Percentiles rank a stretch among this genome's conserved stretches.
These are phyloP conservation scores for Metarhizium sp. DNA, from an alignment of 2,329 filamentous ascomycete genomes.

Conservation along the genomic window DNA sequence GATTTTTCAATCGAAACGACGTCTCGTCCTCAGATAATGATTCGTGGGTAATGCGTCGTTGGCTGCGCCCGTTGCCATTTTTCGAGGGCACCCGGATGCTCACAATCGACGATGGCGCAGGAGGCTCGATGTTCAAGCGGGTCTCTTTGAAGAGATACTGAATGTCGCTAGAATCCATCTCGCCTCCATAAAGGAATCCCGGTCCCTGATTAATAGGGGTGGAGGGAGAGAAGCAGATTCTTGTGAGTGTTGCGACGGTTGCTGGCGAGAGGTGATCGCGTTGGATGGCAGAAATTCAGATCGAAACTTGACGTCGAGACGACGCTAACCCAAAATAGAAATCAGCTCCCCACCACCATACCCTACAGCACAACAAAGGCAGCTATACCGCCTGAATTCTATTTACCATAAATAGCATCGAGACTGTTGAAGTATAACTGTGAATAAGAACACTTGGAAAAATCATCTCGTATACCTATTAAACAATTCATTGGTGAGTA, in stretches of 20 bases:
- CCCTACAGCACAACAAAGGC: not conserved
- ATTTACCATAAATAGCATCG: too few species aligned
- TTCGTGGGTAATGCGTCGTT: slow-evolving; percentile 27
- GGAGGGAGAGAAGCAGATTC: not conserved
- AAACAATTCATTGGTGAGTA: too few species aligned
- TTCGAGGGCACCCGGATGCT: slow-evolving; percentile 57
- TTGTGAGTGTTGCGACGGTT: slow-evolving; percentile 6
- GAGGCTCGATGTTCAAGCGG: slow-evolving; percentile 70
- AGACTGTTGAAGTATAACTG: too few species aligned
- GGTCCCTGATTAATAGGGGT: not conserved
- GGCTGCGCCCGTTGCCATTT: slow-evolving; percentile 33
- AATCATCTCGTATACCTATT: too few species aligned
- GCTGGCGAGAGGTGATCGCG: slow-evolving; percentile 16
- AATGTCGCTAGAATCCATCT: slow-evolving; percentile 55
- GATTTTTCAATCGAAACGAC: slow-evolving; percentile 59
- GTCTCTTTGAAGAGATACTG: slow-evolving; percentile 77
- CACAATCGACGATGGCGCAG: slow-evolving; percentile 58
- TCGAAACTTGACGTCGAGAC: slow-evolving; percentile 15
- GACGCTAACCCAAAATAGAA: slow-evolving; percentile 27
- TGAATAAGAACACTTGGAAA: too few species aligned
- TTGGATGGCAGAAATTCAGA: slow-evolving; percentile 24
- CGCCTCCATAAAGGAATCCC: slow-evolving; percentile 46
- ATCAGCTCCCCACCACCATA: slow-evolving; percentile 17
- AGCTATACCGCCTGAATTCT: not conserved
- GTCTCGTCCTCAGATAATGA: slow-evolving; percentile 55